Base-by-base conservation (phyloP, 371 early-diverging fungal species). In the Nosema muscidifuracis region DNA sequence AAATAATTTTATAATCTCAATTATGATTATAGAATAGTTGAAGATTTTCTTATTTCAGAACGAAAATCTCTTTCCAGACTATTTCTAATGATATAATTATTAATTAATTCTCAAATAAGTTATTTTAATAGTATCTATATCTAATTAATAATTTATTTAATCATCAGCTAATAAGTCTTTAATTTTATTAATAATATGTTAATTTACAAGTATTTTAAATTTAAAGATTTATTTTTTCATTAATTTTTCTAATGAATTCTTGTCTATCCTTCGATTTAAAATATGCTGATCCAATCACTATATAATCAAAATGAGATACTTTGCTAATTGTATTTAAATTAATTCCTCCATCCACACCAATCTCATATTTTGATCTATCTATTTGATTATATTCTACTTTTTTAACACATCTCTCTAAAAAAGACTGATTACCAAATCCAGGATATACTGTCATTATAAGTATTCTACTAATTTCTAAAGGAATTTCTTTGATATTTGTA, bases 281-380 rank as follows among this genome's bases (percentile, higher is more conserved):
- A 33, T 95, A 88, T 18, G 89, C 88, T 15, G 94, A 92, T 20
- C 97, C 98, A 26, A 94, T 90, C n/a, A 97, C 95, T 83, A 94
- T 91, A 15, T 93, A 93, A 83, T 96, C 95, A 18, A 95, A 97
- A 67, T 88, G 83, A 15, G 90, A 87, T 15, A 91, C 91, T 22
- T 82, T 78, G 33, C 89, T 88, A 77, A 97, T 90, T 50, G 89
- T 97, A 40, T 88, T 87, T 16, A 87, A 77, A 12, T 87, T 88
- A 44, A 97, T 81, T 0, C 98, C 98, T 33, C 98, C 97, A 83
- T 97, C 98, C 0, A 97, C 95, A 81, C 95, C 87, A 72, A 95
- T 92, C 77, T 93, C 89, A 28, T 24, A 6, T 36, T 55, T 58
- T 47, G 6, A 4, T 20, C n/a, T 47, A 47, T 47, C 47, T 10